These are phyloP conservation scores for Citrullus colocynthis DNA, from an alignment of 306 rosid species.

Conservation along the genomic window DNA sequence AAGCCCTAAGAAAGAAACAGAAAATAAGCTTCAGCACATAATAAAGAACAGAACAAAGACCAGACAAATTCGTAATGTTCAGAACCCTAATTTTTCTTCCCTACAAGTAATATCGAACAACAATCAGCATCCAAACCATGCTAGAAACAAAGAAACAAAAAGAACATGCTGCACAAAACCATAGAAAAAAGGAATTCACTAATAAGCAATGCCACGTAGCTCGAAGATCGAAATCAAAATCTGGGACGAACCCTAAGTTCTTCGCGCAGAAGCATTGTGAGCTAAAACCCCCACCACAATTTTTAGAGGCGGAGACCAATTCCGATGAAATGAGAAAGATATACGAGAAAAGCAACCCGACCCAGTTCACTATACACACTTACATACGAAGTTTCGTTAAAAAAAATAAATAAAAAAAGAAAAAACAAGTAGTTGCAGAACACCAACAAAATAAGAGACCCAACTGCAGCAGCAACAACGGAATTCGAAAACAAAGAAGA, in stretches of 20 bases:
- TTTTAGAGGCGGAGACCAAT: background rate
- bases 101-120: background rate
- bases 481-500: background rate
- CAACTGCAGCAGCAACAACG: background rate
- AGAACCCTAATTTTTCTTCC: slow-evolving; percentile 1
- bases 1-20: background rate
- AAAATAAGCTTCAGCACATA: background rate
- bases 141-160: background rate
- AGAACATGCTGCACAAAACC: background rate
- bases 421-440: background rate
- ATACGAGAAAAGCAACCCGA: background rate
- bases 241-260: background rate
- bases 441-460: background rate
- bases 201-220: background rate
- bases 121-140: background rate
- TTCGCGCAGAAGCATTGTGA: background rate
- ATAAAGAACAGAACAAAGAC: background rate
- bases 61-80: background rate
- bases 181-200: background rate
- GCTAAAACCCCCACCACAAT: background rate
- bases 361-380: background rate
- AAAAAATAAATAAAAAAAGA: background rate
- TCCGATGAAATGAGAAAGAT: background rate
- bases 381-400: background rate
- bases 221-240: slow-evolving; percentile 1